phyloP scores from a whole-genome alignment of 169 alveolate species.

The Blepharisma undulans region DNA sequence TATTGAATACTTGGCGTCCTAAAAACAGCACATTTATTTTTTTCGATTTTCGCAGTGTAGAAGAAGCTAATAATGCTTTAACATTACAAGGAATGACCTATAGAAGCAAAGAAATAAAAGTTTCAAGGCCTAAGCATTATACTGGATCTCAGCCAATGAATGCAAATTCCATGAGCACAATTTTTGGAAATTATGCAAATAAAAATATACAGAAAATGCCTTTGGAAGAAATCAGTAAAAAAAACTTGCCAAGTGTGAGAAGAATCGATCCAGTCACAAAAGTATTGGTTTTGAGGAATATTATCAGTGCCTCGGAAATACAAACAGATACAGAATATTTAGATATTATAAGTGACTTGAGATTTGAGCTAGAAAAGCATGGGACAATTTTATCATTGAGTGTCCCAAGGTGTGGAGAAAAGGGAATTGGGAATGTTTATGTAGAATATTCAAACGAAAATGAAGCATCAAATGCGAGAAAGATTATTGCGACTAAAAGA shows the following conservation, averaged over 20 bases:
- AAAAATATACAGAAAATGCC: conserved; percentile 1
- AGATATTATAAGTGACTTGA: conserved; percentile 70
- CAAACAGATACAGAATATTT: conserved; percentile 63
- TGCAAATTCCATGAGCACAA: conserved; percentile 22
- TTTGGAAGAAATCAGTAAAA: conserved; percentile 47
- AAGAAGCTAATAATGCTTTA: conserved; percentile 88
- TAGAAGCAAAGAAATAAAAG: conserved; percentile 51
- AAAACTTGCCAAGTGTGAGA: not conserved
- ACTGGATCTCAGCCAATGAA: conserved; percentile 50
- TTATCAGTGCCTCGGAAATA: conserved; percentile 52
- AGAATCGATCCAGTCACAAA: conserved; percentile 58
- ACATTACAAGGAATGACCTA: conserved; percentile 59
- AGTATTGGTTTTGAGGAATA: conserved; percentile 64
- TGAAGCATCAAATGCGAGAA: conserved; percentile 73
- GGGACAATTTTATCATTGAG: conserved; percentile 67
- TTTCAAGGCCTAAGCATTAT: conserved; percentile 63
- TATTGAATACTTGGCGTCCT: conserved; percentile 92
- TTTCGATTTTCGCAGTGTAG: conserved; percentile 93
- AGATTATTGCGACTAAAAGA: conserved; percentile 51
- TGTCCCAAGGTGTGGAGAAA: conserved; percentile 72
- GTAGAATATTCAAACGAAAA: conserved; percentile 58
- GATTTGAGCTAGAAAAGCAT: conserved; percentile 57
- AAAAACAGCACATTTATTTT: conserved; percentile 94
- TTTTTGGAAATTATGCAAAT: conserved; percentile 20
- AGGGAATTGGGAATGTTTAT: conserved; percentile 75